Percentiles rank a stretch among this genome's conserved stretches.
Conservation (phyloP, 164 flowering plant genomes). For the Sedum album region DNA sequence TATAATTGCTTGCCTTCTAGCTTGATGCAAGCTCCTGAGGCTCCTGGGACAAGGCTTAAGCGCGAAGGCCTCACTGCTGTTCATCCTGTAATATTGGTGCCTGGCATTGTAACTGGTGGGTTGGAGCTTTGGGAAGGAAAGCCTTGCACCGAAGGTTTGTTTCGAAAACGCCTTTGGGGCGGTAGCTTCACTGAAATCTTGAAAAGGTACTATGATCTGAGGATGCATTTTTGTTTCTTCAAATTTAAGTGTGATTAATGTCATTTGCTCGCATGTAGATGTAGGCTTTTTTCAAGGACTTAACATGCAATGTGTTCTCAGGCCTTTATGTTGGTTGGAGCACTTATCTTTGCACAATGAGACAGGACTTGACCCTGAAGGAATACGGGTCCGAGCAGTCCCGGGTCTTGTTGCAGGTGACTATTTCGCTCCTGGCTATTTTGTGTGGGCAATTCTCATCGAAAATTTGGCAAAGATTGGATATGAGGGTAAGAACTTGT, state of each 20-base stretch:
- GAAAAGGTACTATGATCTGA: constrained; percentile 34
- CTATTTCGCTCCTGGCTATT: constrained; percentile 68
- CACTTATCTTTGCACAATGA: constrained; percentile 59
- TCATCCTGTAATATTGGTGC: constrained; percentile 63
- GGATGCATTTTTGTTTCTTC: neutral
- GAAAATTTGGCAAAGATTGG: constrained; percentile 70
- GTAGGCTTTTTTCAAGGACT: neutral
- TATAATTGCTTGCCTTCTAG: constrained; percentile 36
- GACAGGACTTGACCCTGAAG: constrained; percentile 76
- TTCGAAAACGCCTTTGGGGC: constrained; percentile 69
- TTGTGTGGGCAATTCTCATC: constrained; percentile 66
- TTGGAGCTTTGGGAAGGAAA: constrained; percentile 70
- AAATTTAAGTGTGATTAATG: neutral
- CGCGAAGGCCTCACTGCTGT: constrained; percentile 41
- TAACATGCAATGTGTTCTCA: constrained; percentile 12
- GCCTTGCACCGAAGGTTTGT: constrained; percentile 67
- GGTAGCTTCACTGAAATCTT: constrained; percentile 62
- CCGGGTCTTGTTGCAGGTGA: constrained; percentile 73
- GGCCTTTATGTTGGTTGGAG: constrained; percentile 81
- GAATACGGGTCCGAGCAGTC: constrained; percentile 66
- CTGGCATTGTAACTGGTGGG: constrained; percentile 67
- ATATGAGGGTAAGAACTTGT: constrained; percentile 63
- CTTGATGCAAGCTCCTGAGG: constrained; percentile 35
- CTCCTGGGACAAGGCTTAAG: constrained; percentile 46
- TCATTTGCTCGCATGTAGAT: neutral